Percentiles rank a stretch among this genome's conserved stretches.
Conservation (phyloP, 2,329 filamentous ascomycete genomes). For the Dactylellina haptotyla region DNA sequence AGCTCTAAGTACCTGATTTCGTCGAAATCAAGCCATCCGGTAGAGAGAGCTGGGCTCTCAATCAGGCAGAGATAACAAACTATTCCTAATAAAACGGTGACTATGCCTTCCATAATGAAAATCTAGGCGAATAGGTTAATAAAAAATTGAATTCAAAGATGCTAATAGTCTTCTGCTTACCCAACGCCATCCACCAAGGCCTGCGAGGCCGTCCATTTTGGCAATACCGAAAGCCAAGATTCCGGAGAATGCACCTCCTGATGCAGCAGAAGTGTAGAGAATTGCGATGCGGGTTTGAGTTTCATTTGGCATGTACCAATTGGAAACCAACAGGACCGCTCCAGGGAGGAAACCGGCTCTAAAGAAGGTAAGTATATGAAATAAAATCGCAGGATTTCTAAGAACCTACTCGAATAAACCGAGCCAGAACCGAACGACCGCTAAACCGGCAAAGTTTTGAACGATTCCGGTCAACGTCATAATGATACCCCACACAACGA, state of each 20-base stretch:
- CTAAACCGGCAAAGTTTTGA: constrained; percentile 56
- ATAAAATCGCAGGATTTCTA: background rate
- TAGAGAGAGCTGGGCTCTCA: constrained; percentile 62
- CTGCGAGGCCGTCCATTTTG: constrained; percentile 69
- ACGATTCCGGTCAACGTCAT: constrained; percentile 61
- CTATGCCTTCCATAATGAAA: constrained; percentile 67
- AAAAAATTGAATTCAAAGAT: background rate
- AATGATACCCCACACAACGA: constrained; percentile 61
- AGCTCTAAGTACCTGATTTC: constrained; percentile 63
- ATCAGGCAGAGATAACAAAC: constrained; percentile 58
- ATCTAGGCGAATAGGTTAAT: constrained; percentile 65
- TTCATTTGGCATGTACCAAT: constrained; percentile 74
- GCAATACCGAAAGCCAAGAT: constrained; percentile 70
- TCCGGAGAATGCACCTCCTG: constrained; percentile 71
- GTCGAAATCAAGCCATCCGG: constrained; percentile 61
- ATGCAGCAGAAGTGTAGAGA: constrained; percentile 70
- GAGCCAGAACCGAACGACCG: constrained; percentile 56
- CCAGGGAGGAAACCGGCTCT: constrained; percentile 69
- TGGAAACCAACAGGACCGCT: constrained; percentile 71
- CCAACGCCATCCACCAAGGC: constrained; percentile 71
- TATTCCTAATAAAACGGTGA: constrained; percentile 56
- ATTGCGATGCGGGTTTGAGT: constrained; percentile 68
- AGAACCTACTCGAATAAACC: constrained; percentile 58
- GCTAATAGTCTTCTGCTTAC: constrained; percentile 59
- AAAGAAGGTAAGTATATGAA: background rate